A percentile compares a stretch with the other conserved stretches of the same genome.
Conservation (phyloP, 352 stramenopile species). For the Pythium grandisporangium region DNA sequence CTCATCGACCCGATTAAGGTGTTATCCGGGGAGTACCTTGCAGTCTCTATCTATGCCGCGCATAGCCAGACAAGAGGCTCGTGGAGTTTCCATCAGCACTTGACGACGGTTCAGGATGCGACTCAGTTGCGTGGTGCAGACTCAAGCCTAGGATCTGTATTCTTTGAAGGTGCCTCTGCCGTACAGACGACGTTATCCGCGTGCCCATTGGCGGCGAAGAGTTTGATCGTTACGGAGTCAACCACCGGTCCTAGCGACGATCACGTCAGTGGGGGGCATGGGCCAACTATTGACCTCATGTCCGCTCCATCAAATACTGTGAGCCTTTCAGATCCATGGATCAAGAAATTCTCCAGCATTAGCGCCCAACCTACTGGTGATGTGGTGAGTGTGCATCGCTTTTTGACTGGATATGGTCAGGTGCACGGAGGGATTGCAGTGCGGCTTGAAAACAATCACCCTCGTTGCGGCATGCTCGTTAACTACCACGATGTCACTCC, state of each 20-base stretch:
- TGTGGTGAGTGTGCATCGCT: slow-evolving; percentile 55
- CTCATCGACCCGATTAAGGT: slow-evolving; percentile 69
- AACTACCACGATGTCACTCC: slow-evolving; percentile 67
- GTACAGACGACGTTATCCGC: slow-evolving; percentile 11
- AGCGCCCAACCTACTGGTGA: slow-evolving; percentile 3
- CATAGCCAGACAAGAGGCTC: slow-evolving; percentile 4
- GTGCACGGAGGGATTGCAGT: slow-evolving; percentile 64
- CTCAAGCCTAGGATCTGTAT: slow-evolving; percentile 35
- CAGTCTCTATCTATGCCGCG: slow-evolving; percentile 40
- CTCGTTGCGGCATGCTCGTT: slow-evolving; percentile 35
- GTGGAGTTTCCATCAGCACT: slow-evolving; percentile 43
- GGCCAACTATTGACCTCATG: too few relatives aligned
- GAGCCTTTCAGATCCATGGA: not conserved
- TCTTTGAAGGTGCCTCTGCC: slow-evolving; percentile 24
- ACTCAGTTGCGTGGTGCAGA: slow-evolving; percentile 11
- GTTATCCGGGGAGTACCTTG: slow-evolving; percentile 63
- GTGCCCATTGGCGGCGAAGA: slow-evolving; percentile 29
- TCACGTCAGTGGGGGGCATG: too few relatives aligned
- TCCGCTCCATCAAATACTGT: not conserved
- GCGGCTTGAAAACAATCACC: slow-evolving; percentile 49
- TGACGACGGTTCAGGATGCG: slow-evolving; percentile 40
- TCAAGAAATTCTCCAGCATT: too few relatives aligned
- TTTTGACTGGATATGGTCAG: slow-evolving; percentile 69
- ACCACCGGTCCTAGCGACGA: not conserved
- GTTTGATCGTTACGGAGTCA: slow-evolving; percentile 24